Evolutionary conservation across 306 rosid species (phyloP), one percentile per base, ranked within the genome.

Genomic region (Quercus cerris): DNA sequence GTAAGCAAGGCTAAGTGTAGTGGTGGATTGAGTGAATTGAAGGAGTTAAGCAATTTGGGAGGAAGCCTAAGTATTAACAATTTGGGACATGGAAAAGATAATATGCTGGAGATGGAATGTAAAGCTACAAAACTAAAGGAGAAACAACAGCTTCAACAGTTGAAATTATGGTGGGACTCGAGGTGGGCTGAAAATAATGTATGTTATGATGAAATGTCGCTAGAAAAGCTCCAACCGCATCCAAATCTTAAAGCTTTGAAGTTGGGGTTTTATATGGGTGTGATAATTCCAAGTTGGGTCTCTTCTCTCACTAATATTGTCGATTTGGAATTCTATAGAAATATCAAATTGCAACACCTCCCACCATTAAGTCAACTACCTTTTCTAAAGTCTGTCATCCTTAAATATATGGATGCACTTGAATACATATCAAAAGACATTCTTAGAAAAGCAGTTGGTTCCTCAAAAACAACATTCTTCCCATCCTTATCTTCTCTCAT

Each of bases 141-240:
- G 0, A 82, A 73, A n/a, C 1, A 28, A 0, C 35, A 68, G 4
- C 76, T 82, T 7, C 51, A 12, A 4, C 6, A 56, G 1, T 2
- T 82, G 51, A 20, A 63, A 4, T 52, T 82, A 10, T 54, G 71
- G 55, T 82, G 81, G 81, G 19, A 71, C n/a, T 18, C n/a, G 0
- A 38, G 56, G 1, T 59, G 20, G 10, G 63, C 27, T 0, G 2
- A 30, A 0, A 28, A 14, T 3, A 11, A 6, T 2, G 30, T 22
- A 8, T 25, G 57, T 1, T 1, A 1, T 13, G 66, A 6, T 3
- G 31, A n/a, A 19, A 5, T 0, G 23, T 56, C 18, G 5, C n/a
- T 82, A 15, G n/a, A 64, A 3, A 2, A 0, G 54, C 70, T 82
- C 7, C 0, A 56, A 38, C 85, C 85, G 7, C 70, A 44, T 27